These are phyloP conservation scores for Psophocarpus tetragonolobus DNA, from an alignment of 306 rosid species.

Conservation along the genomic window DNA sequence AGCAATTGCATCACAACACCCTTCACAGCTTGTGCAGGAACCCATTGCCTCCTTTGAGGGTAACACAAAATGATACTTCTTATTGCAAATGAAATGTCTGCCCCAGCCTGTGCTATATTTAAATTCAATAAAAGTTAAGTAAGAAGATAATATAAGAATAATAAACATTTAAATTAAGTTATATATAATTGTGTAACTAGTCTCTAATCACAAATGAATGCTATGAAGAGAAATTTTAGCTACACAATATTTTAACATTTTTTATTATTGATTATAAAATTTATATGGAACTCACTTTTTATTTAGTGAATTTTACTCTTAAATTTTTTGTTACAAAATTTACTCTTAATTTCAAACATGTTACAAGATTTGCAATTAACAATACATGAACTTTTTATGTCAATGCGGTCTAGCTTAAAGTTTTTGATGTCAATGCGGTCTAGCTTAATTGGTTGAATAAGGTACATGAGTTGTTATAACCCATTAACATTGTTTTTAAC, in stretches of 20 bases:
- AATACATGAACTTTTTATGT: no score
- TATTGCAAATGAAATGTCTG: slow-evolving; percentile 73
- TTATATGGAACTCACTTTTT: background rate
- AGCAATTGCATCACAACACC: slow-evolving; percentile 31
- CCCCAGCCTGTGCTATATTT: slow-evolving; percentile 72
- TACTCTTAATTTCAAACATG: background rate
- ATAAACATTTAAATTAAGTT: background rate
- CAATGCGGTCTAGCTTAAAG: no score
- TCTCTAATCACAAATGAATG: background rate
- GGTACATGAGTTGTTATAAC: no score
- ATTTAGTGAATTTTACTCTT: background rate
- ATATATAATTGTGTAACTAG: background rate
- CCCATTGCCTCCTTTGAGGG: slow-evolving; percentile 69
- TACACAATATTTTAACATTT: background rate
- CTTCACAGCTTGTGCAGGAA: slow-evolving; percentile 49
- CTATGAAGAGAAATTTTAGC: background rate
- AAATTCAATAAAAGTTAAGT: slow-evolving; percentile 16
- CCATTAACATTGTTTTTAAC: no score
- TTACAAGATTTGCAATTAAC: no score
- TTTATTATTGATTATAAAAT: background rate
- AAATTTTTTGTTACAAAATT: no score
- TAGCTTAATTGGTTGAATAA: no score
- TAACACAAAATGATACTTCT: slow-evolving; percentile 83
- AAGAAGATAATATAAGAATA: background rate
- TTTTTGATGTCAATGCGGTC: no score